Conservation (phyloP, 2,329 filamentous ascomycete genomes). For the Neopestalotiopsis sp. region DNA sequence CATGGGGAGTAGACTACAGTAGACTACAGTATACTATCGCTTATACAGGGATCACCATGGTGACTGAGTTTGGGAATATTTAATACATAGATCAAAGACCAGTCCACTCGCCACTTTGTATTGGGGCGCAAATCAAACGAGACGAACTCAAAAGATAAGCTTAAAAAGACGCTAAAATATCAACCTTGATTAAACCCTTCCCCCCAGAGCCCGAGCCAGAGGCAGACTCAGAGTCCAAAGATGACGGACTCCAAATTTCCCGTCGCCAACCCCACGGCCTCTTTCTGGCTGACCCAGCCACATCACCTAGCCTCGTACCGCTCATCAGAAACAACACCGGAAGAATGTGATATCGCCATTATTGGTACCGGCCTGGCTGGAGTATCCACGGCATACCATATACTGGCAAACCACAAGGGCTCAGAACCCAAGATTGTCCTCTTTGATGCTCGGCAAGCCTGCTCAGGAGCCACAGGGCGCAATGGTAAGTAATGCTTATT, state of each 20-base stretch:
- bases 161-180: too few species aligned
- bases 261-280: constrained; percentile 11
- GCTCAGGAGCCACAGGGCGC: constrained; percentile 15
- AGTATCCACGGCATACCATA: constrained; percentile 14
- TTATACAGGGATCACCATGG: background rate
- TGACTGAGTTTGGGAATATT: background rate
- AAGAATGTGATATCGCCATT: constrained; percentile 14
- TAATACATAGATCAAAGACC: background rate
- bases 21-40: background rate
- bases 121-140: background rate
- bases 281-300: constrained; percentile 12
- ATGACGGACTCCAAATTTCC: constrained; percentile 10
- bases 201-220: too few species aligned
- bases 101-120: too few species aligned
- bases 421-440: constrained; percentile 4
- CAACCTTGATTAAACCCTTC: too few species aligned
- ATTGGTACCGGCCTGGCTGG: constrained; percentile 12
- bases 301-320: constrained; percentile 11
- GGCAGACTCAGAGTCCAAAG: background rate
- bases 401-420: background rate
- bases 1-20: background rate
- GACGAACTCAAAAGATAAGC: background rate
- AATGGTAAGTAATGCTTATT: constrained; percentile 12
- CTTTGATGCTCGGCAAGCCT: constrained; percentile 16
- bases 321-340: constrained; percentile 6